Percentiles rank a stretch among this genome's conserved stretches.
phyloP scores from a whole-genome alignment of 116 monocot species.

The Posidonia oceanica region DNA sequence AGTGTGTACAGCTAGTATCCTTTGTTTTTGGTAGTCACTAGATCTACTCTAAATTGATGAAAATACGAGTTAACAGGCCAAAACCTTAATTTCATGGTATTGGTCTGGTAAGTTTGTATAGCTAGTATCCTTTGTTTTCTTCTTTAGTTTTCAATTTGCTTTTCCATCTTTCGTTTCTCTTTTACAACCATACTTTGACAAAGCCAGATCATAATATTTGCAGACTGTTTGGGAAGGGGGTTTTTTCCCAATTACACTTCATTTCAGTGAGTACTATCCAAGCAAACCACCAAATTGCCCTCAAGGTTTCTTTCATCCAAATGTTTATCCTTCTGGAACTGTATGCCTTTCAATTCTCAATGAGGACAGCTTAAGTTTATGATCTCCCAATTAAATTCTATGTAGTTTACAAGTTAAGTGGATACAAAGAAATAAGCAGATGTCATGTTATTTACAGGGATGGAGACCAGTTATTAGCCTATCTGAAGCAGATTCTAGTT shows the following conservation, averaged over 20 bases:
- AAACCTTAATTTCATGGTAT: no score
- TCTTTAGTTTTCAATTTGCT: no score
- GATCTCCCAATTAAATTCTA: background rate
- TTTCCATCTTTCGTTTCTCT: no score
- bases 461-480: constrained; percentile 75
- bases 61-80: no score
- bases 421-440: background rate
- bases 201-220: background rate
- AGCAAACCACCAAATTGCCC: constrained; percentile 99
- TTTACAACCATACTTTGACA: no score
- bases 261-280: constrained; percentile 95
- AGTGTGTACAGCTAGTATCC: no score
- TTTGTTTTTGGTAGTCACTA: no score
- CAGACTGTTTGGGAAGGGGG: constrained; percentile 99
- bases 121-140: no score
- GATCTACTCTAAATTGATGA: no score
- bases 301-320: constrained; percentile 96
- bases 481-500: constrained; percentile 79
- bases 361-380: constrained; percentile 71
- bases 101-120: no score
- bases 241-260: constrained; percentile 64
- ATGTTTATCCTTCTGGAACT: constrained; percentile 97
- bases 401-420: background rate
- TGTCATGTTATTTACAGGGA: constrained; percentile 27
- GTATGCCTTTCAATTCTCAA: constrained; percentile 97